Evolutionary conservation across 2,329 filamentous ascomycete species (phyloP), one percentile per base, ranked within the genome.

Genomic region (Botrytis porri): DNA sequence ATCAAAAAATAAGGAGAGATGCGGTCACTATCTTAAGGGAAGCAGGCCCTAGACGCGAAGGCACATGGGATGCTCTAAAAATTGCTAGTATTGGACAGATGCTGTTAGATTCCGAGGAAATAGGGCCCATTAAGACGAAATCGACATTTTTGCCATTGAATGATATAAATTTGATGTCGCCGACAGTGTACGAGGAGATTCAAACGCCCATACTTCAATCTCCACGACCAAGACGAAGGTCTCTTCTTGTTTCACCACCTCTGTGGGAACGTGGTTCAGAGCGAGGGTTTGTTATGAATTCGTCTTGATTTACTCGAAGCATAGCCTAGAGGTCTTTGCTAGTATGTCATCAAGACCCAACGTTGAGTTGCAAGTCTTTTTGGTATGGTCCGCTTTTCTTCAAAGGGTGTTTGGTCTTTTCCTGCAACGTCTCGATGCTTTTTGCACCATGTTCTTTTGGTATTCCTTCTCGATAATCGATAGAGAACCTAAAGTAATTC

Each of bases 51-150:
- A 76, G 77, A 54, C 69, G 76, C 37, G 77, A 78, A 64, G 74
- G 74, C 10, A 71, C 73, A 8, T 77, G 77, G 77, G 75, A 77
- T 72, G 73, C 74, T 65, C 16, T 69, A 4, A 75, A 66, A 20
- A 67, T 77, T 45, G 75, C 71, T 20, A 70, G 60, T 29, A 69
- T 77, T n/a, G 77, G 70, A 18, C 48, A 72, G 48, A 72, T 72
- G 70, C 39, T 72, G 7, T 54, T 72, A 18, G 70, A 67, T 29
- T 69, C 70, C 14, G 70, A 72, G 45, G 70, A 72, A 32, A 37
- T 43, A 18, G 70, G 70, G 8, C 70, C 70, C 16, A 72, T 72
- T 20, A 48, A 32, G 43, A 61, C 70, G 39, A 57, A 72, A 12
- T 69, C 39, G 41, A 29, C 51, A 1, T 72, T 64, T 69, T 22